Conservation (phyloP, 495 filamentous ascomycete species). For the Penicillium cataractarum region DNA sequence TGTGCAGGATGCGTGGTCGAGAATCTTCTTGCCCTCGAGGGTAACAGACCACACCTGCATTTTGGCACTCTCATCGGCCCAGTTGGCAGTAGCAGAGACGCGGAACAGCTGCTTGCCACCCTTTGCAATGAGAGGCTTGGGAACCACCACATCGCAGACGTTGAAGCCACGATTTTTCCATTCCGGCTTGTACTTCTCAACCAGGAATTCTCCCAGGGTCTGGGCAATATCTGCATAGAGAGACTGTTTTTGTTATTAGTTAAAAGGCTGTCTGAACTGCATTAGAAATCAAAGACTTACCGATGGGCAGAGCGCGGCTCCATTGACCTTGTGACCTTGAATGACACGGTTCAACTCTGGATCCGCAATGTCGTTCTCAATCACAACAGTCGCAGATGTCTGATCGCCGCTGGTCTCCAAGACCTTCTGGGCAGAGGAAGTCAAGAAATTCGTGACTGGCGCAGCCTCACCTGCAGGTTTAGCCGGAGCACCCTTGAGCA, state of each 20-base stretch:
- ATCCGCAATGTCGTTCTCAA: conserved; percentile 68
- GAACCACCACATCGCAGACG: conserved; percentile 65
- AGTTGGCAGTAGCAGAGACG: conserved; percentile 41
- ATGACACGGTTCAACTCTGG: conserved; percentile 63
- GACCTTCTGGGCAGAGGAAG: conserved; percentile 52
- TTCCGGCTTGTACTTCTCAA: conserved; percentile 59
- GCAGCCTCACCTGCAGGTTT: conserved; percentile 29
- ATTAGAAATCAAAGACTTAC: conserved; percentile 33
- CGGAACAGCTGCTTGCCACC: conserved; percentile 53
- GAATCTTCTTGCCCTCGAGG: conserved; percentile 48
- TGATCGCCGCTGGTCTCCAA: conserved; percentile 59
- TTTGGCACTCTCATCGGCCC: conserved; percentile 32
- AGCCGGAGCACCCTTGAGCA: conserved; percentile 48
- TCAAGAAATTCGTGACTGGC: conserved; percentile 42
- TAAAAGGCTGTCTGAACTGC: background rate
- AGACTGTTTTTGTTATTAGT: conserved; percentile 36
- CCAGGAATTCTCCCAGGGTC: conserved; percentile 70
- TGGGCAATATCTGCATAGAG: conserved; percentile 80
- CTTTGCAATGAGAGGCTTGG: conserved; percentile 71
- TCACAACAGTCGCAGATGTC: conserved; percentile 57
- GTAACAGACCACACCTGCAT: conserved; percentile 48
- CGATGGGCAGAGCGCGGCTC: conserved; percentile 57
- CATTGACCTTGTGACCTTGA: conserved; percentile 75
- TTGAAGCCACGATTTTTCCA: conserved; percentile 59
- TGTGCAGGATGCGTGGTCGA: conserved; percentile 54